Base-by-base conservation (phyloP, 2,329 filamentous ascomycete species). In the Magnaporthales sp. region DNA sequence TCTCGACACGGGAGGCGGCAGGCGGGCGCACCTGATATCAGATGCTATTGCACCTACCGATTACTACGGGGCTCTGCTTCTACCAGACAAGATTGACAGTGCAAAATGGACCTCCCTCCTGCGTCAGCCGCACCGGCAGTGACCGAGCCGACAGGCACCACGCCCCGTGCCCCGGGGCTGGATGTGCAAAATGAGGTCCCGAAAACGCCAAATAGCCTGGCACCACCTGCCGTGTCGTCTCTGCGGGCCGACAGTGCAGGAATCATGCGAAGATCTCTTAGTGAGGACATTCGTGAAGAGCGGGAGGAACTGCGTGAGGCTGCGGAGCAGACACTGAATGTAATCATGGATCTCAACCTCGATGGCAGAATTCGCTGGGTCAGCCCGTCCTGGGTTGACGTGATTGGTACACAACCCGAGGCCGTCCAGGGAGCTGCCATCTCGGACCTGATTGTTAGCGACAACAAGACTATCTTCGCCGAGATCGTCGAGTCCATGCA, bases 301-400 rank as follows among this genome's bases (percentile, higher is more conserved):
- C 87, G 93, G 69, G 91, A 97, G 75, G 94, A 98, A 76, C 85
- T 99, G 71, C 93, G 93, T 74, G 92, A 97, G 80, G 95, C 94
- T 56, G 95, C 94, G 64, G 94, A 98, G 79, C 92, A 97, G 80
- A 97, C 93, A 26, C 84, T 97, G 75, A 99, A 98, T 78, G 91
- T 96, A 70, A 97, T 99, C 76, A 85, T 99, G 75, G 94, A 99
- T 79, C 84, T 99, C 70, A 92, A 93, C 74, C 85, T 98, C 67
- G 91, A 97, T 74, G 92, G 92, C 70, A 90, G 88, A 68, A 90
- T 99, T 73, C 91, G 93, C 78, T 99, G 95, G 92, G 93, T 96
- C 72, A 98, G 94, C 76, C 92, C 93, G 13, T 97, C 94, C 19
- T 99, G 95, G 95, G 86, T 87, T 68, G 93, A 98, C 73, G 90